Percentiles rank a stretch among this genome's conserved stretches.
phyloP scores from a whole-genome alignment of 371 early-diverging fungal species.

The Mucor indicus region DNA sequence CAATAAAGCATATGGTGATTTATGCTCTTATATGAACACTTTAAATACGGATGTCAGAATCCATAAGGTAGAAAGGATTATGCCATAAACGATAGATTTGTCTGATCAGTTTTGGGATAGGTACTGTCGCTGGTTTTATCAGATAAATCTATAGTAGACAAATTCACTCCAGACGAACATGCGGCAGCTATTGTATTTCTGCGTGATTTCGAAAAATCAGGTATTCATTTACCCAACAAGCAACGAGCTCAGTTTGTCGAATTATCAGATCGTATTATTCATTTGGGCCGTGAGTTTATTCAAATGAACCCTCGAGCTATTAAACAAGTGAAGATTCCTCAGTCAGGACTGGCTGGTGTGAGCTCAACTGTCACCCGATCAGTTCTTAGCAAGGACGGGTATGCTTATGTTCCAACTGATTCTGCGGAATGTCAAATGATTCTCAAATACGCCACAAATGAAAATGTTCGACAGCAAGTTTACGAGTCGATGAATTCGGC shows the following conservation, averaged over 20 bases:
- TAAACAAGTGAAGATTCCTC: constrained; percentile 21
- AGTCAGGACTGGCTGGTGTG: constrained; percentile 20
- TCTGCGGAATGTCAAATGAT: constrained; percentile 58
- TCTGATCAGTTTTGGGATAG: constrained; percentile 31
- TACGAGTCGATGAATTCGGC: constrained; percentile 78
- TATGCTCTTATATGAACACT: constrained; percentile 86
- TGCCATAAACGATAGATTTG: no score
- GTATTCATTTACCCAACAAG: constrained; percentile 77
- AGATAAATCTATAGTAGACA: constrained; percentile 48
- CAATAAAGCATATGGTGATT: constrained; percentile 69
- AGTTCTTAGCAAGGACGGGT: constrained; percentile 20
- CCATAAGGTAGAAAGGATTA: constrained; percentile 60
- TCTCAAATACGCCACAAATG: constrained; percentile 60
- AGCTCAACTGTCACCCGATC: constrained; percentile 16
- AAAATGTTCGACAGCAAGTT: constrained; percentile 63
- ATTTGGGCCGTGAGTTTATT: constrained; percentile 74
- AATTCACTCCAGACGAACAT: constrained; percentile 67
- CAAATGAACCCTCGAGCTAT: constrained; percentile 46
- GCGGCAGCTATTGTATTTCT: constrained; percentile 82
- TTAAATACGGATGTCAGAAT: constrained; percentile 89
- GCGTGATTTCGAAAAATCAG: constrained; percentile 92
- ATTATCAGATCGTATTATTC: constrained; percentile 80
- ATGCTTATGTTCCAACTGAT: constrained; percentile 48
- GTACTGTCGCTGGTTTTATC: constrained; percentile 65
- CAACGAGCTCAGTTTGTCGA: constrained; percentile 74